Evolutionary conservation across 2,329 filamentous ascomycete species (phyloP), one percentile per base, ranked within the genome.

Genomic region (Exophiala sideris): DNA sequence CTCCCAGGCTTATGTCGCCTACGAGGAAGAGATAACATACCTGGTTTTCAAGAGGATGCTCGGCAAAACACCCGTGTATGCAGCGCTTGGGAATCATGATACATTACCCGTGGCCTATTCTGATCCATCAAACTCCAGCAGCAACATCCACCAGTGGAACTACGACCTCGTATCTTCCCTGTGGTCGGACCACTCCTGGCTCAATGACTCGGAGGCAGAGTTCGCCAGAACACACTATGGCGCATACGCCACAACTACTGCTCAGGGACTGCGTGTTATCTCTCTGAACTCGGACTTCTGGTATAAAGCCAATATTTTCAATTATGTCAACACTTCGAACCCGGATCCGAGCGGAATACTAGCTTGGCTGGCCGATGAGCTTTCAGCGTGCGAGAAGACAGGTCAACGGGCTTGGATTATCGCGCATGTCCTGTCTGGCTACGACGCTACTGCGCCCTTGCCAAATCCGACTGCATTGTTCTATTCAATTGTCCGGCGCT

Each of bases 41-140:
- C 55, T 58, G 16, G 58, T 61, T 10, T 66, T 67, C 50, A 66
- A 66, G 45, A 60, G 56, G n/a, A 53, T 62, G 29, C 60, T 67
- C 24, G 62, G 58, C 5, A 59, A 62, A 2, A 57, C 52, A 7
- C 62, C 65, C 11, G 57, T 67, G 7, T 67, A 67, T 34, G 50
- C 65, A 6, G 65, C 61, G 11, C 56, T 67, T 6, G 65, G 65
- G 33, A 67, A 68, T 39, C 66, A 68, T 50, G 65, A 66, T 29
- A 56, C 57, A 11, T 50, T 64, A 18, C 63, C 63, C n/a, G n/a
- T n/a, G n/a, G n/a, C n/a, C n/a, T n/a, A 60, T 41, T 46, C 54
- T 9, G 53, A 52, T 20, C 50, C 50, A 10, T 54, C 38, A 9
- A 56, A 58, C 36, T 49, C 51, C 10, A 57, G 55, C 36, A 47